Base-by-base conservation (phyloP, 2,329 filamentous ascomycete genomes). In the Magnaporthiopsis incrustans region DNA sequence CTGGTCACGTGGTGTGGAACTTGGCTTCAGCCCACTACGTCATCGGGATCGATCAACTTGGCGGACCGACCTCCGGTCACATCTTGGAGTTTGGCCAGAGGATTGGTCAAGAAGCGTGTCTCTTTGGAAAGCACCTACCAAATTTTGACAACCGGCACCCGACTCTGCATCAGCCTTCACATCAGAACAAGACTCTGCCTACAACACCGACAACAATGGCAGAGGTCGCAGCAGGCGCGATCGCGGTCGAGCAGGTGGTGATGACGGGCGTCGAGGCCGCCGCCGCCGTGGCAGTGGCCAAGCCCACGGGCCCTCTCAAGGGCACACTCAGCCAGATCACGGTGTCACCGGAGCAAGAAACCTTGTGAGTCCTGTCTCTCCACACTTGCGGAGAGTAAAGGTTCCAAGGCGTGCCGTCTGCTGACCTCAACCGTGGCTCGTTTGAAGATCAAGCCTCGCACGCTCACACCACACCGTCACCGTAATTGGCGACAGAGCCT, bases 381-480 rank as follows among this genome's bases (percentile, higher is more conserved):
- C 35, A 38, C 35, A 35, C 33, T 35, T 18, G 2, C 35, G 4
- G 35, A 18, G 35, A 4, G 35, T 38, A 38, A 14, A 12, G 35
- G 35, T 4, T 38, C 4, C 1, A 5, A 38, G 58, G 32, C 58
- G 5, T 18, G 32, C 32, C 14, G 15, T 35, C 22, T 60, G 22
- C 58, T 38, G 10, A 60, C 58, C 18, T 22, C 14, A n/a, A 25
- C 10, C 11, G 18, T 35, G 18, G 14, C 22, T 27, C 12, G 12
- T 22, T 12, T 11, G 26, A 3, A 76, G 73, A 27, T 69, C 72
- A 30, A 73, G 73, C 6, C 75, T 86, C 14, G 75, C 77, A 8
- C 77, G 82, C 63, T 77, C 78, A 11, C 72, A 79, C 59, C 83
- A 86, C 71, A 81, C 81, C 3, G 68, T 85, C 60, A 82, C 81